Percentiles rank a stretch among this genome's conserved stretches.
phyloP scores from a whole-genome alignment of 2,329 filamentous ascomycete species.

The Lecanicillium sp. region DNA sequence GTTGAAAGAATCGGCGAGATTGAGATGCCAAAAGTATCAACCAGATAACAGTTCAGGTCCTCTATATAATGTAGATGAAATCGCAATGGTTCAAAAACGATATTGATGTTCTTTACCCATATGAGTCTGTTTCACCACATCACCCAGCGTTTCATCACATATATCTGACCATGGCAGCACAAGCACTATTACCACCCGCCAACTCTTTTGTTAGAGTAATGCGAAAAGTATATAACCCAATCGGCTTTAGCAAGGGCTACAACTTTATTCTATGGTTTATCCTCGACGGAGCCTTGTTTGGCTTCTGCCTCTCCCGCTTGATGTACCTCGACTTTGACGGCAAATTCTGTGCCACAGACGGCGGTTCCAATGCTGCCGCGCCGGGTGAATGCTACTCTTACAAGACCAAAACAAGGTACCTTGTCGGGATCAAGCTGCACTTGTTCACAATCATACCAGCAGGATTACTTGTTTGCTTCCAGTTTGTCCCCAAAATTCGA shows the following conservation, averaged over 20 bases:
- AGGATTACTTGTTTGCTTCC: slow-evolving; percentile 30
- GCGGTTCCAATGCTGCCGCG: slow-evolving; percentile 8
- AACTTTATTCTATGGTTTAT: slow-evolving; percentile 19
- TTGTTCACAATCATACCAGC: slow-evolving; percentile 33
- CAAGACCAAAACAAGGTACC: slow-evolving; percentile 15
- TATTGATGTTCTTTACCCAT: too few relatives aligned
- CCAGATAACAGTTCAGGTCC: too few relatives aligned
- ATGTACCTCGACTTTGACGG: slow-evolving; percentile 36
- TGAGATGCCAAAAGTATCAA: too few relatives aligned
- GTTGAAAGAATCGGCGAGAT: too few relatives aligned
- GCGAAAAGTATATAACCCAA: slow-evolving; percentile 14
- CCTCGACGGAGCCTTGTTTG: slow-evolving; percentile 31
- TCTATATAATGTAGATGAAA: too few relatives aligned
- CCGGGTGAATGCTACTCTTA: slow-evolving; percentile 33
- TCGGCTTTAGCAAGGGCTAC: slow-evolving; percentile 15
- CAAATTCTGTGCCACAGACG: slow-evolving; percentile 16
- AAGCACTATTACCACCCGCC: slow-evolving; percentile 10
- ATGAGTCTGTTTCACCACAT: too few relatives aligned
- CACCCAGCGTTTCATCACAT: too few relatives aligned
- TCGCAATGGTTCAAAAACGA: too few relatives aligned
- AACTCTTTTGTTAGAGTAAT: slow-evolving; percentile 13
- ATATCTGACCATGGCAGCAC: too few relatives aligned
- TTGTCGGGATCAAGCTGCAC: slow-evolving; percentile 35
- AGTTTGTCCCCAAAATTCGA: slow-evolving; percentile 37
- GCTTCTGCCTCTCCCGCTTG: slow-evolving; percentile 37